A percentile compares a stretch with the other conserved stretches of the same genome.
These are phyloP conservation scores for Yamadazyma triangularis DNA, from an alignment of 1,139 yeast species.

Conservation along the genomic window DNA sequence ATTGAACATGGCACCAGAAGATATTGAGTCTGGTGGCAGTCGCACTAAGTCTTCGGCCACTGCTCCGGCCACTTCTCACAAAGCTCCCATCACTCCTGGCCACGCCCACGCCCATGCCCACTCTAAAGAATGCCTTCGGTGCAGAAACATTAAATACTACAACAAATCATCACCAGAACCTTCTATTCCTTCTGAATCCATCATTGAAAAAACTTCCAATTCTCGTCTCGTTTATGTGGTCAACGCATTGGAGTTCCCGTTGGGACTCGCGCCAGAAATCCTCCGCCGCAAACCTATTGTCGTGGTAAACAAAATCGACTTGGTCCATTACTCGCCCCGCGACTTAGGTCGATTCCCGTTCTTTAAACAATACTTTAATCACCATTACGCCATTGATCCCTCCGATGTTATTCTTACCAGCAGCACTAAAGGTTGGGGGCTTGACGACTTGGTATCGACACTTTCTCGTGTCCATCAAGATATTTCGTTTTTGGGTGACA, in stretches of 20 bases:
- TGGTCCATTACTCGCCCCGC: slow-evolving; percentile 34
- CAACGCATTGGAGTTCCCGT: slow-evolving; percentile 71
- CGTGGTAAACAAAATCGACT: slow-evolving; percentile 57
- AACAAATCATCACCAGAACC: no score
- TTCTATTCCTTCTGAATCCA: slow-evolving; percentile 5
- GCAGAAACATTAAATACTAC: slow-evolving; percentile 48
- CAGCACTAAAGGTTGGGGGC: no score
- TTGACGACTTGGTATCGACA: no score
- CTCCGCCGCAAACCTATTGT: slow-evolving; percentile 31
- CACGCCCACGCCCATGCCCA: no score
- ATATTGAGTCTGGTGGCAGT: no score
- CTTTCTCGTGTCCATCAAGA: no score
- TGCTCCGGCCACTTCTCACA: no score
- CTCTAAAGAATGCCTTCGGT: slow-evolving; percentile 44
- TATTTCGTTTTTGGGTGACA: slow-evolving; percentile 53
- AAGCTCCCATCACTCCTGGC: no score
- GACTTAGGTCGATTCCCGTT: slow-evolving; percentile 38
- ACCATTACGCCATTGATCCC: no score
- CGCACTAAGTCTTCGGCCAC: no score
- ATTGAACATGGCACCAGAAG: no score
- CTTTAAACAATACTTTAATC: slow-evolving; percentile 41
- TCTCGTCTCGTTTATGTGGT: slow-evolving; percentile 57
- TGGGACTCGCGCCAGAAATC: slow-evolving; percentile 27
- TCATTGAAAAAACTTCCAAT: slow-evolving; percentile 5
- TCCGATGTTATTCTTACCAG: no score